These are phyloP conservation scores for Jamesozyma piceae DNA, from an alignment of 805 yeast genomes.

Conservation along the genomic window DNA sequence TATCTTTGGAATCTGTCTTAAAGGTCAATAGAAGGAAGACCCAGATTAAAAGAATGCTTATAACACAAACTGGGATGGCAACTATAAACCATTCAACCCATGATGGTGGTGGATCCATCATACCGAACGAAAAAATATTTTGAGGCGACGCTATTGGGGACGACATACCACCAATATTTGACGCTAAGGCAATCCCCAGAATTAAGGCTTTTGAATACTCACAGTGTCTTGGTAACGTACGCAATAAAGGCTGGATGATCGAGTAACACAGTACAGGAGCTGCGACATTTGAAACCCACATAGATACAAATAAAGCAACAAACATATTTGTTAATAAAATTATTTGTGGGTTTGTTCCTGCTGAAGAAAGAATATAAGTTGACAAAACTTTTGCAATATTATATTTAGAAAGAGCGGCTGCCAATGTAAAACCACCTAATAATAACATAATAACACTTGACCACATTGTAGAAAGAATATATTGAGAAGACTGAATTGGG, in stretches of 20 bases:
- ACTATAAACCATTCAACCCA: slow-evolving; percentile 95
- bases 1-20: slow-evolving; percentile 39
- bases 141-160: slow-evolving; percentile 97
- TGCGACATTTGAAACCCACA: slow-evolving; percentile 97
- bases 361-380: slow-evolving; percentile 67
- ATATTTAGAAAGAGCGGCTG: slow-evolving; percentile 88
- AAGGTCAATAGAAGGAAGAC: slow-evolving; percentile 57
- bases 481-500: slow-evolving; percentile 57
- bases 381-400: slow-evolving; percentile 81
- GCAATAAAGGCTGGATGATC: slow-evolving; percentile 78
- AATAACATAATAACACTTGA: slow-evolving; percentile 82
- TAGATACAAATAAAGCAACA: slow-evolving; percentile 75
- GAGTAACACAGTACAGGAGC: slow-evolving; percentile 92
- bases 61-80: slow-evolving; percentile 66
- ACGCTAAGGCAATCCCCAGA: slow-evolving; percentile 85
- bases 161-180: slow-evolving; percentile 93
- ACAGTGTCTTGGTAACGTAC: slow-evolving; percentile 73
- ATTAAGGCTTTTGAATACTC: slow-evolving; percentile 76
- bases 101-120: slow-evolving; percentile 73
- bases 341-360: slow-evolving; percentile 77
- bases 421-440: slow-evolving; percentile 88
- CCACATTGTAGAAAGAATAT: slow-evolving; percentile 86
- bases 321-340: slow-evolving; percentile 75
- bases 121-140: slow-evolving; percentile 79
- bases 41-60: slow-evolving; percentile 66